Evolutionary conservation across 768 basidiomycete genomes (phyloP).

Genomic region (Russula foetens): DNA sequence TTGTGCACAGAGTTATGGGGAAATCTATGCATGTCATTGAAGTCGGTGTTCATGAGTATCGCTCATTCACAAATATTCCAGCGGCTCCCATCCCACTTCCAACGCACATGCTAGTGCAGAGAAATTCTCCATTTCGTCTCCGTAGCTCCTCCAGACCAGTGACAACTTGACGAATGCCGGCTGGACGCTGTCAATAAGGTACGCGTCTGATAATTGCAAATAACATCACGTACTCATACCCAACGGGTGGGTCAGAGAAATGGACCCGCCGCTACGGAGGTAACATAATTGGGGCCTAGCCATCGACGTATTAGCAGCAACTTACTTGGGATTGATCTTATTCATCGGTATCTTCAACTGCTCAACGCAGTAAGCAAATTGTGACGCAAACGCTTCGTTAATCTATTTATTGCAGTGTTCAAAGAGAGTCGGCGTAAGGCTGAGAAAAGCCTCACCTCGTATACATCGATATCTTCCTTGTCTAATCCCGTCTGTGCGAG

Average conservation of each 20-base stretch:
- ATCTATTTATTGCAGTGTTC: conserved; percentile 38
- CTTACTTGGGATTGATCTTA: conserved; percentile 82
- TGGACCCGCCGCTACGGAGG: conserved; percentile 65
- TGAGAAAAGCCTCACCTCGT: conserved; percentile 42
- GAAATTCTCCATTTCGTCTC: conserved; percentile 54
- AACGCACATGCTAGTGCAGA: conserved; percentile 77
- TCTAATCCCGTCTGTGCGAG: conserved; percentile 51
- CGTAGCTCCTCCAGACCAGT: conserved; percentile 81
- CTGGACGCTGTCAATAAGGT: conserved; percentile 29
- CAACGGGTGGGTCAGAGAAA: conserved; percentile 74
- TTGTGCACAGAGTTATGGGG: background rate
- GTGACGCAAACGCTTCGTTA: conserved; percentile 89
- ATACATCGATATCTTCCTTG: conserved; percentile 70
- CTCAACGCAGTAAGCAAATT: conserved; percentile 89
- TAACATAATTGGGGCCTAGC: background rate
- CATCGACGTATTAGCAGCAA: conserved; percentile 16
- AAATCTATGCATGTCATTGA: background rate
- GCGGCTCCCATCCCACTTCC: conserved; percentile 91
- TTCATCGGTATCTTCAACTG: conserved; percentile 65
- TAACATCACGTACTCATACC: conserved; percentile 60
- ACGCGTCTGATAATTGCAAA: background rate
- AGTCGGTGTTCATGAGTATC: background rate
- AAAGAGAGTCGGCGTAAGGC: background rate
- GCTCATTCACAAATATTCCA: conserved; percentile 69
- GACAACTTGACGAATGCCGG: conserved; percentile 79